A percentile compares a stretch with the other conserved stretches of the same genome.
Conservation (phyloP, 306 rosid species). For the Nissolia schottii region DNA sequence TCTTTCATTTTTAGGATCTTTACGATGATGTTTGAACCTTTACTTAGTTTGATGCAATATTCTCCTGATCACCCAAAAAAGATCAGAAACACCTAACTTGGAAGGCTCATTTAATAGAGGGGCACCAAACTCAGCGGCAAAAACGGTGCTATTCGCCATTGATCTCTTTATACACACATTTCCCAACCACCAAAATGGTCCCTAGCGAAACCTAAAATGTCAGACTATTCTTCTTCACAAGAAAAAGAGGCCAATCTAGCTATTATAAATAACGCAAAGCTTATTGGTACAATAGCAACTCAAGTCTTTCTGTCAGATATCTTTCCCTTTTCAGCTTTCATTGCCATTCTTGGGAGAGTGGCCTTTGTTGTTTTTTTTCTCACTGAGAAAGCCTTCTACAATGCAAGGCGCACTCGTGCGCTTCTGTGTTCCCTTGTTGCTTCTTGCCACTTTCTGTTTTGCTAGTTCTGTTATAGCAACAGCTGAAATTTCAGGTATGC, state of each 20-base stretch:
- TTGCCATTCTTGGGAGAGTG: background rate
- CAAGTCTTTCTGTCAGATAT: background rate
- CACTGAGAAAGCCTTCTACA: background rate
- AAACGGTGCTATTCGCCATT: background rate
- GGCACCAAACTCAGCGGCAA: background rate
- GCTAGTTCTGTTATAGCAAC: background rate
- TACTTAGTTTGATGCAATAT: background rate
- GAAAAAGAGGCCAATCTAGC: background rate
- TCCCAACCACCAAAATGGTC: background rate
- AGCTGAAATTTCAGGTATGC: slow-evolving; percentile 12
- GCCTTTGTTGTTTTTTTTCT: background rate
- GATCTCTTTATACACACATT: background rate
- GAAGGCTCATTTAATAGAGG: background rate
- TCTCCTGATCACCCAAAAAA: background rate
- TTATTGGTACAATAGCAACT: background rate
- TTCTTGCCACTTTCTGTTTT: background rate
- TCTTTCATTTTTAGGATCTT: background rate
- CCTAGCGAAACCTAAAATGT: background rate
- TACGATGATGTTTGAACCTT: background rate
- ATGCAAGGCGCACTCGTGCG: background rate
- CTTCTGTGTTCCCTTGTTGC: background rate
- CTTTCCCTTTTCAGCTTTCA: background rate
- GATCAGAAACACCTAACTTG: background rate
- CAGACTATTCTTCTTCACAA: background rate
- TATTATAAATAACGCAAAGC: slow-evolving; percentile 12